Evolutionary conservation across 257 asterid species (phyloP).

Genomic region (Solanum appendiculatum): DNA sequence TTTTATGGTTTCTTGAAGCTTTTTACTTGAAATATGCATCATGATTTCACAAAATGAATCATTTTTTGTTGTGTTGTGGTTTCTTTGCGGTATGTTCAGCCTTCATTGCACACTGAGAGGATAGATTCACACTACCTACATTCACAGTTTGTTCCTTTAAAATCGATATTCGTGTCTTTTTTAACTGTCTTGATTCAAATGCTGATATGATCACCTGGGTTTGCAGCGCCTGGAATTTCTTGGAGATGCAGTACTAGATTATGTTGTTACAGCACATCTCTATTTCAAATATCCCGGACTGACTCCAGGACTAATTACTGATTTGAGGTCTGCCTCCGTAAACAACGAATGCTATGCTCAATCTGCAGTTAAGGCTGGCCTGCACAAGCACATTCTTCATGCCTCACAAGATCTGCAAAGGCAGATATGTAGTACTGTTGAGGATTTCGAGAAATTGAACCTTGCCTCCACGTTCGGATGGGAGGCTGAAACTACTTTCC

Average conservation of each 20-base stretch:
- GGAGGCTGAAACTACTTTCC: conserved; percentile 53
- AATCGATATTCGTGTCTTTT: background rate
- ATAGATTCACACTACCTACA: background rate
- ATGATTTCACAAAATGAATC: background rate
- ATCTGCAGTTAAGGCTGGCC: conserved; percentile 43
- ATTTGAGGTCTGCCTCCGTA: conserved; percentile 83
- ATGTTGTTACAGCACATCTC: conserved; percentile 47
- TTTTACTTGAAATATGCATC: conserved; percentile 25
- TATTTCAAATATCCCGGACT: conserved; percentile 41
- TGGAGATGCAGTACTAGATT: conserved; percentile 85
- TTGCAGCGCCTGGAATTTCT: conserved; percentile 75
- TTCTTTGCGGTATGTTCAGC: background rate
- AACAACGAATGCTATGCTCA: conserved; percentile 71
- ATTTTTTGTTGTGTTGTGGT: background rate
- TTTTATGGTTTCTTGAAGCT: too few relatives aligned
- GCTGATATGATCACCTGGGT: background rate
- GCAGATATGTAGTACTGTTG: conserved; percentile 27
- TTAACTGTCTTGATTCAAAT: background rate
- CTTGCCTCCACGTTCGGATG: conserved; percentile 50
- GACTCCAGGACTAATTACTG: conserved; percentile 69
- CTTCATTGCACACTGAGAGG: background rate
- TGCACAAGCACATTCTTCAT: conserved; percentile 64
- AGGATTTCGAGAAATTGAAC: conserved; percentile 6
- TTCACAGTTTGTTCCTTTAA: background rate
- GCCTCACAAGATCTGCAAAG: conserved; percentile 56